Conservation (phyloP, 345 rosid species). For the Eucalyptus urophylla region DNA sequence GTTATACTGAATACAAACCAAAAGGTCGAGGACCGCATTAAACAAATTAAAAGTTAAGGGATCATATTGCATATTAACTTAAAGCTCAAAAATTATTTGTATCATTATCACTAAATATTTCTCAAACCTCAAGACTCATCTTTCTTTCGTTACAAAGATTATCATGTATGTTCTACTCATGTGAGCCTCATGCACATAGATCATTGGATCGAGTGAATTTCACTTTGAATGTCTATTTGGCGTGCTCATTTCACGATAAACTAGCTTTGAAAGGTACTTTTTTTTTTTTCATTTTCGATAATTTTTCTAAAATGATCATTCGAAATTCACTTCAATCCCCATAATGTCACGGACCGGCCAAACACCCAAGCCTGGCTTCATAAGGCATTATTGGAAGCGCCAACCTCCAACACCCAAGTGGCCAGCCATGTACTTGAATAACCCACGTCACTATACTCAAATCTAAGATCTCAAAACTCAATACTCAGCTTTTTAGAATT, state of each 20-base stretch:
- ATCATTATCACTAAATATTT: background rate
- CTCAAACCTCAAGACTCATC: background rate
- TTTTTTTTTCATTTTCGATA: background rate
- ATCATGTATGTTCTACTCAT: background rate
- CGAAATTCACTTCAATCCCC: background rate
- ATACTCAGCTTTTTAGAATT: background rate
- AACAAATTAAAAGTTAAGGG: rapidly evolving
- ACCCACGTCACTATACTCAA: background rate
- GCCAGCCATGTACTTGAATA: background rate
- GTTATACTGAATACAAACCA: rapidly evolving
- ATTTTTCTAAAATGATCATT: background rate
- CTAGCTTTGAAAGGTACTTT: background rate
- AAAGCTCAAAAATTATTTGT: too few species aligned
- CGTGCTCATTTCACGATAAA: background rate
- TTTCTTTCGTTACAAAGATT: background rate
- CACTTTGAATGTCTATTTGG: background rate
- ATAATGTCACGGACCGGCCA: background rate
- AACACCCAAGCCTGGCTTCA: too few species aligned
- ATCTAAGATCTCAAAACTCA: background rate
- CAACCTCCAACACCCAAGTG: background rate
- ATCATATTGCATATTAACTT: rapidly evolving
- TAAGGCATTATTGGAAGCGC: too few species aligned
- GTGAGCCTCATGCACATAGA: background rate
- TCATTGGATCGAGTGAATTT: background rate
- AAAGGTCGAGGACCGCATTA: rapidly evolving